These are phyloP conservation scores for Neocatenulostroma microsporum DNA, from an alignment of 2,329 filamentous ascomycete genomes.

Conservation along the genomic window DNA sequence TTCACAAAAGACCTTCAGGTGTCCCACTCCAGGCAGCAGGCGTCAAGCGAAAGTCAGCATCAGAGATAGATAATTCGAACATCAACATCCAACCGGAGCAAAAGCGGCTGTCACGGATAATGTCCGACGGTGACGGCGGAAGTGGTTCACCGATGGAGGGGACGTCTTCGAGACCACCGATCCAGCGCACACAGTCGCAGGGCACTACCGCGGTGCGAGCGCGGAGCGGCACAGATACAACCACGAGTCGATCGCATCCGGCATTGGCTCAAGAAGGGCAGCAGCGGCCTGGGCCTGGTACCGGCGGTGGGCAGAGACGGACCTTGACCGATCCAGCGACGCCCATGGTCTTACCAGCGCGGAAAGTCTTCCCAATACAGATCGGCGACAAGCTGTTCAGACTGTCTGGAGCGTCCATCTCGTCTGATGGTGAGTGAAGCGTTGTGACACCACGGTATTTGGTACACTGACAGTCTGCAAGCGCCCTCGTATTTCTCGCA, in stretches of 20 bases:
- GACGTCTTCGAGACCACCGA: conserved; percentile 2
- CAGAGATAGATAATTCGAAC: conserved; percentile 7
- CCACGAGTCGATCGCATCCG: conserved; percentile 3
- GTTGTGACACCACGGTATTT: background rate
- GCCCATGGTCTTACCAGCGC: conserved; percentile 53
- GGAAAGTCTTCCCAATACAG: conserved; percentile 65
- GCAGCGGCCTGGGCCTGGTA: conserved; percentile 1
- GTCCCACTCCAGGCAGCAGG: conserved; percentile 7
- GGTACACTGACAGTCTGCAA: conserved; percentile 47
- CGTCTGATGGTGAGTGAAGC: conserved; percentile 56
- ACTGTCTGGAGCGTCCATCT: conserved; percentile 61
- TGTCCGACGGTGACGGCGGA: conserved; percentile 13
- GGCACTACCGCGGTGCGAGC: conserved; percentile 6
- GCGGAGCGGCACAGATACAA: conserved; percentile 8
- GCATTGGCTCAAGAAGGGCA: background rate
- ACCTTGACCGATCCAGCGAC: conserved; percentile 13
- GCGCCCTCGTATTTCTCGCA: conserved; percentile 94
- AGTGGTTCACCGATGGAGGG: conserved; percentile 8
- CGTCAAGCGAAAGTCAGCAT: conserved; percentile 18
- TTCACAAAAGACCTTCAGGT: conserved; percentile 9
- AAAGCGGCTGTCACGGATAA: conserved; percentile 13
- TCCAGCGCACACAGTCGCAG: conserved; percentile 6
- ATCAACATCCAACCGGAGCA: conserved; percentile 2
- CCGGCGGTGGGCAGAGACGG: conserved; percentile 6
- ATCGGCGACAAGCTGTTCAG: conserved; percentile 62